Evolutionary conservation across 345 rosid species (phyloP).

Genomic region (Excoecaria agallocha): DNA sequence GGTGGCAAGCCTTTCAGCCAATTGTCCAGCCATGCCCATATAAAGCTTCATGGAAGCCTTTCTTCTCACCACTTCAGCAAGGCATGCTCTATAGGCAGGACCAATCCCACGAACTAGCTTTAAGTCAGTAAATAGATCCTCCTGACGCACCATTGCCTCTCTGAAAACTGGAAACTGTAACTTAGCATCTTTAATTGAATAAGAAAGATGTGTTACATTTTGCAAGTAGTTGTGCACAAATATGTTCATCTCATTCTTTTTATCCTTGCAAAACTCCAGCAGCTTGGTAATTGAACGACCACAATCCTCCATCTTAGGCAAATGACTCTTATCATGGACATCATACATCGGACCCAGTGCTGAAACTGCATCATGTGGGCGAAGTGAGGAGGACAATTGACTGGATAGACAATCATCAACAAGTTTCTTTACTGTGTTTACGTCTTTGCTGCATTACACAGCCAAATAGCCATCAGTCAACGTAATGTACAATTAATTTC

Average conservation of each 20-base stretch:
- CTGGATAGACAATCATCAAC: conserved; percentile 86
- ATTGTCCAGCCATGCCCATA: conserved; percentile 98
- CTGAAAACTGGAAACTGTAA: conserved; percentile 87
- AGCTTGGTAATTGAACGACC: conserved; percentile 55
- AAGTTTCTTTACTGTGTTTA: conserved; percentile 84
- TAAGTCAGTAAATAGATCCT: conserved; percentile 62
- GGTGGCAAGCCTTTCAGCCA: conserved; percentile 93
- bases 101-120: conserved; percentile 74
- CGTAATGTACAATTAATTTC: conserved; percentile 6
- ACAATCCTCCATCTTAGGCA: conserved; percentile 78
- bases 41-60: conserved; percentile 91
- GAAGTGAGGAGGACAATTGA: conserved; percentile 80
- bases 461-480: conserved; percentile 21
- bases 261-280: conserved; percentile 65
- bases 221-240: conserved; percentile 85
- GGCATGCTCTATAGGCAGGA: conserved; percentile 95
- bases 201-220: conserved; percentile 64
- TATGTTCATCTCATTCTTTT: conserved; percentile 85
- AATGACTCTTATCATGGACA: conserved; percentile 87
- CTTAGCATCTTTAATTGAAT: conserved; percentile 79
- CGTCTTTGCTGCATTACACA: conserved; percentile 79
- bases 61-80: conserved; percentile 92
- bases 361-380: conserved; percentile 98
- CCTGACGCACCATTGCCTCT: conserved; percentile 91
- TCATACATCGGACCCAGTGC: conserved; percentile 99